Conservation (phyloP, 805 yeast species). For the Saccharomycopsis sp. region DNA sequence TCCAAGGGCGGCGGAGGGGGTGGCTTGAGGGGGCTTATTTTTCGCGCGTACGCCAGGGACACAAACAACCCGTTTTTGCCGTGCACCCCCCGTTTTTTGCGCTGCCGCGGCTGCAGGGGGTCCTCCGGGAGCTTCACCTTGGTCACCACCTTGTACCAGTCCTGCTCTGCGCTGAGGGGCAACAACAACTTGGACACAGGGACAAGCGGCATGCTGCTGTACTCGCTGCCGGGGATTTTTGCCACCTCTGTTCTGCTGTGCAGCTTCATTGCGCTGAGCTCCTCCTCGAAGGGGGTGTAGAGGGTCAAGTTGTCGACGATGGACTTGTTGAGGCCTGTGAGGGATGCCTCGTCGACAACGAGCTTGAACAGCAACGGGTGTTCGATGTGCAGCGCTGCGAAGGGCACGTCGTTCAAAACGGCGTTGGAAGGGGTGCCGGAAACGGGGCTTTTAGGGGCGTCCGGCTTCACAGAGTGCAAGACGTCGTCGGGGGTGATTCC, state of each 20-base stretch:
- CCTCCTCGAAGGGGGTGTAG: conserved; percentile 41
- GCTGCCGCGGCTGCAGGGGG: conserved; percentile 18
- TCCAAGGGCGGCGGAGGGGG: conserved; percentile 86
- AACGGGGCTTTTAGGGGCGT: not conserved
- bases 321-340: conserved; percentile 41
- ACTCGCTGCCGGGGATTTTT: conserved; percentile 27
- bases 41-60: conserved; percentile 37
- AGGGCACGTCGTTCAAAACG: not conserved
- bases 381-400: not conserved
- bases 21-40: conserved; percentile 65
- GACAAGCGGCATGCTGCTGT: conserved; percentile 31
- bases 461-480: too few species aligned
- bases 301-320: conserved; percentile 42
- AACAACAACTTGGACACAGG: conserved; percentile 62
- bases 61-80: conserved; percentile 51
- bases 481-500: too few species aligned
- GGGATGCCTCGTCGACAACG: conserved; percentile 34
- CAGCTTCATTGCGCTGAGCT: conserved; percentile 1
- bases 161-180: conserved; percentile 57
- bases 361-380: conserved; percentile 38
- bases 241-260: conserved; percentile 22
- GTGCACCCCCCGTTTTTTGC: conserved; percentile 38
- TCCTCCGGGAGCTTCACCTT: conserved; percentile 30
- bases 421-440: not conserved
- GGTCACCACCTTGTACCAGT: conserved; percentile 52